Evolutionary conservation across 2,329 filamentous ascomycete genomes (phyloP), one percentile per base, ranked within the genome.

Genomic region (Phaeosphaeriaceae sp.): DNA sequence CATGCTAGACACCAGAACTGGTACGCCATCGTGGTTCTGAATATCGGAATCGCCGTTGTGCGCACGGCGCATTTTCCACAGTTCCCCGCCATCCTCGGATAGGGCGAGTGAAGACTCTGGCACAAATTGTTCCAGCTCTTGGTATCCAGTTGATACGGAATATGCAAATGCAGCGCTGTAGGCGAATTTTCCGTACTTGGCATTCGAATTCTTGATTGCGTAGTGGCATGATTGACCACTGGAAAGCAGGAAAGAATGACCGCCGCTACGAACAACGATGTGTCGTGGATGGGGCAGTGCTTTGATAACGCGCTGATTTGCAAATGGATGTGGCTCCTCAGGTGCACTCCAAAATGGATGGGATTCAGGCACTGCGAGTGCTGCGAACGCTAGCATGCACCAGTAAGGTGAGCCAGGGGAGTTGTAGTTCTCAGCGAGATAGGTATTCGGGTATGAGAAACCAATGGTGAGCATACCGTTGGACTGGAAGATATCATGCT

Each of bases 341-440:
- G 80, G 65, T 0, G 84, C 83, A 1, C 84, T 82, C 89, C 89
- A 92, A 74, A 92, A 92, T 0, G 87, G 87, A 68, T 92, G 89
- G 1, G 79, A 76, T 39, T 83, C 81, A 0, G 88, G 84, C 11
- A 90, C 80, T 1, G 87, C 87, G 2, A 92, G 78, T 42, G 87
- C 87, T 36, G 89, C 88, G 65, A 92, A 92, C 1, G 87, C 84
- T 17, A 92, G 77, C 73, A 89, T 92, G 43, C 87, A 88, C 89
- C 89, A 92, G 70, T 92, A 92, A 61, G 88, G 75, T 1, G 74
- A 77, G 11, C 87, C 87, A 0, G 89, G 88, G 8, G 87, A 90
- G 72, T 92, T 92, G 74, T 92, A 92, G 68, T 92, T 92, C 73
- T 92, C 89, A 0, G 88, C 87, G 74, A 92, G 83, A 72, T 88